These are phyloP conservation scores for Metschnikowia borealis DNA, from an alignment of 805 yeast species.

Conservation along the genomic window DNA sequence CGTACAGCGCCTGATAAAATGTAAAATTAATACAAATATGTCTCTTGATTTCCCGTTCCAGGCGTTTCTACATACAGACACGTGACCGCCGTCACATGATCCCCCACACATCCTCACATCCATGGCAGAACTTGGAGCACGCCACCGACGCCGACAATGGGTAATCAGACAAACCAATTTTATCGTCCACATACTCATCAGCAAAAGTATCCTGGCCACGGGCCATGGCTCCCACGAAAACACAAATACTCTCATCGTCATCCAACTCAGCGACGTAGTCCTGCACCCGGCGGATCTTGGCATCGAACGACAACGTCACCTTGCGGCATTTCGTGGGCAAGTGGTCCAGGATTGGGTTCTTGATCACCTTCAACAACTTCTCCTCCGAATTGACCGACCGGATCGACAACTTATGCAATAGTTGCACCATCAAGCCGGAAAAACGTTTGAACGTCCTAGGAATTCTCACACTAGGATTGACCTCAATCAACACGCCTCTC, in stretches of 20 bases:
- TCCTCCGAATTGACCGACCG: slow-evolving; percentile 95
- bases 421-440: slow-evolving; percentile 96
- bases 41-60: too few species aligned
- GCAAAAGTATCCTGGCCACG: slow-evolving; percentile 97
- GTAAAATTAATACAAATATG: too few species aligned
- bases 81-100: slow-evolving; percentile 34
- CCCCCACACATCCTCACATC: slow-evolving; percentile 97
- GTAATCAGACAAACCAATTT: slow-evolving; percentile 91
- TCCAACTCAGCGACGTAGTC: slow-evolving; percentile 79
- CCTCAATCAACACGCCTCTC: slow-evolving; percentile 89
- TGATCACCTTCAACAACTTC: slow-evolving; percentile 86
- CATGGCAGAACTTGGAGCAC: slow-evolving; percentile 96
- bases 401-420: slow-evolving; percentile 86
- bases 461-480: slow-evolving; percentile 92
- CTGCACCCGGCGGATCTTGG: slow-evolving; percentile 81
- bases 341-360: slow-evolving; percentile 96
- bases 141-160: slow-evolving; percentile 97
- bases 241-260: slow-evolving; percentile 91
- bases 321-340: slow-evolving; percentile 94
- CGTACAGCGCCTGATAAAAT: too few species aligned
- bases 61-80: not conserved
- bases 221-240: slow-evolving; percentile 99
- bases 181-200: slow-evolving; percentile 94
- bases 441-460: slow-evolving; percentile 98
- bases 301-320: slow-evolving; percentile 88